Evolutionary conservation across 768 basidiomycete species (phyloP), one percentile per base, ranked within the genome.

Genomic region (Rhizopogon roseolus): DNA sequence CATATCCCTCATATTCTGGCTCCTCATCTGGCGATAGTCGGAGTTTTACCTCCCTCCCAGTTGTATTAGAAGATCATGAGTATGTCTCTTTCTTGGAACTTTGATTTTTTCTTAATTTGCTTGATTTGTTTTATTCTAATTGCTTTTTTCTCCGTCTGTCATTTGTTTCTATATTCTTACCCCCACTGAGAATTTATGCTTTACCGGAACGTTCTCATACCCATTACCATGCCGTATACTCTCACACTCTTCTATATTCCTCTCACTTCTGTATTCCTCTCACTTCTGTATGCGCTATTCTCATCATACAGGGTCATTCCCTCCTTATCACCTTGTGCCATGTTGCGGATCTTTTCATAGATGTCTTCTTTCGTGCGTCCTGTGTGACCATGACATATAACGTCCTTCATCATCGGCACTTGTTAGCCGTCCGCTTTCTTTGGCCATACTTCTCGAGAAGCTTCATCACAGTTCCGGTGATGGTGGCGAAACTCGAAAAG

Each of bases 81-180:
- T 53, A 53, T 53, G 52, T 53, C 14, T 53, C 52, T 53, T 53
- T 53, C 3, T 51, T 53, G 52, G 52, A 53, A 36, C 42, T 53
- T 25, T 46, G 19, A 32, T 17, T 16, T 16, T n/a, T 29, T 10
- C 17, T 17, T 17, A 1, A 28, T 32, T 19, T 13, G 29, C 29
- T 45, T 19, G 16, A 17, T 39, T 19, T 19, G 17, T 5, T 8
- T 8, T 14, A 46, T 34, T 5, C 17, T 34, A 46, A 19, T 34
- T 17, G 44, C 17, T 45, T 28, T 19, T 43, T 16, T 38, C n/a
- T n/a, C 14, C 16, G 22, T 27, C 16, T 29, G 8, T 10, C 29
- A 6, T 28, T n/a, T 43, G 14, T 13, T 3, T 43, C 27, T 43
- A 5, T 25, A n/a, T 43, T 43, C 16, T 43, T 43, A 28, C 27